These are phyloP conservation scores for Phycomyces nitens DNA, from an alignment of 192 early-diverging fungal genomes.

Conservation along the genomic window DNA sequence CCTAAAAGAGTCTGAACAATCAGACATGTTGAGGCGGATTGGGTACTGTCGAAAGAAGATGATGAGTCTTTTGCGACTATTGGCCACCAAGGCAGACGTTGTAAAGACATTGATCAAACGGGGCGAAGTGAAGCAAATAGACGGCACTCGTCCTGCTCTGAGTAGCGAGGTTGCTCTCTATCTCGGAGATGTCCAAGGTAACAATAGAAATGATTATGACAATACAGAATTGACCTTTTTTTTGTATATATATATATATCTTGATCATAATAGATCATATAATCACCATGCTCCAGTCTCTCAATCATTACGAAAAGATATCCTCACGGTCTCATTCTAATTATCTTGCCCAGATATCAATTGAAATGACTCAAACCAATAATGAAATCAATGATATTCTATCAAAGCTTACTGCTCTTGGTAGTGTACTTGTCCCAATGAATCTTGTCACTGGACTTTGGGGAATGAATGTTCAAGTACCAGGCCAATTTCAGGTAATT, in stretches of 20 bases:
- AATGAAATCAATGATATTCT: slow-evolving; percentile 58
- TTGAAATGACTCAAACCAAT: slow-evolving; percentile 64
- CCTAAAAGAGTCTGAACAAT: slow-evolving; percentile 84
- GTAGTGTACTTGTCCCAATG: slow-evolving; percentile 58
- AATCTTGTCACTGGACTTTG: slow-evolving; percentile 62
- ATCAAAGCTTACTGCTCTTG: slow-evolving; percentile 48
- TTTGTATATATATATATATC: slow-evolving; percentile 1
- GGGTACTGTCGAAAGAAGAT: slow-evolving; percentile 70
- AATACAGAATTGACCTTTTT: not conserved
- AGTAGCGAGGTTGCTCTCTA: slow-evolving; percentile 68
- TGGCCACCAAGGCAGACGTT: slow-evolving; percentile 74
- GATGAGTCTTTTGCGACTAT: slow-evolving; percentile 65
- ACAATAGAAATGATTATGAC: not conserved
- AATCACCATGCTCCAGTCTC: slow-evolving; percentile 73
- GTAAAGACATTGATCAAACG: slow-evolving; percentile 76
- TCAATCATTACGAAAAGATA: slow-evolving; percentile 75
- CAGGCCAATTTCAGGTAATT: slow-evolving; percentile 42
- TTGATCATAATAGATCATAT: slow-evolving; percentile 56
- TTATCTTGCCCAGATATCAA: slow-evolving; percentile 72
- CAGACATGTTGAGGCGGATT: slow-evolving; percentile 77
- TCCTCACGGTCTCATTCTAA: slow-evolving; percentile 69
- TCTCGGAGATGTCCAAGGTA: slow-evolving; percentile 72
- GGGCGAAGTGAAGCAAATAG: slow-evolving; percentile 25
- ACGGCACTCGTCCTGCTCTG: slow-evolving; percentile 22
- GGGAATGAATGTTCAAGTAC: slow-evolving; percentile 67